These are phyloP conservation scores for Arabidopsis arenosa DNA, from an alignment of 345 rosid species.

Conservation along the genomic window DNA sequence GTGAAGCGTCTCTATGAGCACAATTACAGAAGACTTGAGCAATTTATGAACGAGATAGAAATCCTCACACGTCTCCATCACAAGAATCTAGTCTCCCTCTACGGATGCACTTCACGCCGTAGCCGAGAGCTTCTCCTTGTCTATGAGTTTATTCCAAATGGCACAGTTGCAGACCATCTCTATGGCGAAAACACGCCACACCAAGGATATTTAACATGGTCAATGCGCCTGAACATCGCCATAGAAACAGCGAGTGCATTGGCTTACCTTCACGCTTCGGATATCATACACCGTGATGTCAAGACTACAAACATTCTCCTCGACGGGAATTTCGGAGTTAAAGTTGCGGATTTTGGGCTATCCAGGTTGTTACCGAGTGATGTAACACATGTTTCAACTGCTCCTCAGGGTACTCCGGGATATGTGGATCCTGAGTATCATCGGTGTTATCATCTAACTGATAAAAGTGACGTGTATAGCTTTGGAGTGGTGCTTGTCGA, in stretches of 20 bases:
- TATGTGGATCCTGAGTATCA: constrained; percentile 75
- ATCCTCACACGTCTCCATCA: constrained; percentile 68
- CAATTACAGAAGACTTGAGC: constrained; percentile 54
- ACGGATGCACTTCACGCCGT: constrained; percentile 63
- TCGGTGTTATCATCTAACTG: constrained; percentile 64
- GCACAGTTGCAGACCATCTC: constrained; percentile 74
- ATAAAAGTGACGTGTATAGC: constrained; percentile 76
- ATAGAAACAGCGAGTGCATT: constrained; percentile 67
- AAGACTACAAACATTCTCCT: constrained; percentile 75
- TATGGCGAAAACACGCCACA: constrained; percentile 50
- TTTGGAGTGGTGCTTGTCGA: constrained; percentile 76
- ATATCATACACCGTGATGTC: constrained; percentile 67
- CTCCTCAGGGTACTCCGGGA: constrained; percentile 81
- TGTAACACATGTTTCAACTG: constrained; percentile 70
- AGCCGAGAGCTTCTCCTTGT: constrained; percentile 71
- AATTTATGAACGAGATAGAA: constrained; percentile 65
- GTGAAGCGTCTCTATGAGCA: constrained; percentile 69
- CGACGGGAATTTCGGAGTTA: constrained; percentile 57
- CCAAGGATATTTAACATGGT: constrained; percentile 53
- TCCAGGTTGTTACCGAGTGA: constrained; percentile 58
- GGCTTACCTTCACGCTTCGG: constrained; percentile 68
- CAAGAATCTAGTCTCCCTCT: constrained; percentile 69
- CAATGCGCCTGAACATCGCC: constrained; percentile 62
- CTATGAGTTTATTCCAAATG: constrained; percentile 65
- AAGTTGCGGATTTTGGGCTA: constrained; percentile 75